Base-by-base conservation (phyloP, 176 grass and related monocot species). In the Coix lacrymajobi region DNA sequence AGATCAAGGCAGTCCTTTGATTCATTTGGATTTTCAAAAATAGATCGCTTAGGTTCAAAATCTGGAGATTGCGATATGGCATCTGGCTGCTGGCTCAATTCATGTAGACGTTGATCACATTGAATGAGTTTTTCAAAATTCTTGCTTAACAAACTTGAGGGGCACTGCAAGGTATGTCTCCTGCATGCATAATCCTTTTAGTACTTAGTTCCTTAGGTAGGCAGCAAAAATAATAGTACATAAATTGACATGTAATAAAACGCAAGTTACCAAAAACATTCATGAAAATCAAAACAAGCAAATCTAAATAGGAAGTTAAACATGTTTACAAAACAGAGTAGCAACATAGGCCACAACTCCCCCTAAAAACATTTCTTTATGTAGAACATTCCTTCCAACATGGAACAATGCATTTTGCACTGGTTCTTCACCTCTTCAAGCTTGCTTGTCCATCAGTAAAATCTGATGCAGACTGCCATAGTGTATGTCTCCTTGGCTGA, bases 401-500 rank as follows among this genome's bases (percentile, higher is more conserved):
- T 32, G 56, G 16, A 77, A 16, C 26, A n/a, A 70, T 34, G 20
- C 30, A 54, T 30, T 75, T 39, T 70, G 65, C 17, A 68, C 46
- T 61, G 16, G 8, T 41, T 46, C 48, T 65, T 85, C 74, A 98
- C 93, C 93, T 93, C 34, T 85, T 61, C 52, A 88, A 62, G 65
- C 77, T 90, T 82, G 96, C 96, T 65, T 93, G 83, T 20, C 87
- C 91, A 54, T 79, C 73, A 7, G 96, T 98, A 85, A 98, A 95
- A 90, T 98, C 96, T 87, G 87, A 75, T 61, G 91, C 48, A 54
- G 58, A 40, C 68, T 90, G 82, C 96, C 96, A 98, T 43, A 88
- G 31, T 10, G 93, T 95, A 87, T 95, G 96, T 79, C 92, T 98
- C 76, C 93, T 98, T 79, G 93, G 93, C 71, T 90, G 93, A 90